A percentile compares a stretch with the other conserved stretches of the same genome.
phyloP scores from a whole-genome alignment of 2,329 filamentous ascomycete genomes.

The Botryotinia narcissicola region DNA sequence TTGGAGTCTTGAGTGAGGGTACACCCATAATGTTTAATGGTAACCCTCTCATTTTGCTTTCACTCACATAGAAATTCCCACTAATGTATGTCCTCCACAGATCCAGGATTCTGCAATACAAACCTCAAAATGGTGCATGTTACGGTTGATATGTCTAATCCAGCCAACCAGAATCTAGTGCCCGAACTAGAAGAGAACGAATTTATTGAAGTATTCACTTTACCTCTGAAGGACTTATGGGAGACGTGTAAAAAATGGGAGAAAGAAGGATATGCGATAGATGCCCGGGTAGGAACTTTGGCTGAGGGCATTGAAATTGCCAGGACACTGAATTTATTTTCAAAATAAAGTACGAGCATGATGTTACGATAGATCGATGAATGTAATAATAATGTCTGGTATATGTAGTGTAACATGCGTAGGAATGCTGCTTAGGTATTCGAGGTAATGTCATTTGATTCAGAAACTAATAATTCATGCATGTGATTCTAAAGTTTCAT shows the following conservation, averaged over 20 bases:
- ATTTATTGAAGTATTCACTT: slow-evolving; percentile 52
- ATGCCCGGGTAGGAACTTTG: slow-evolving; percentile 42
- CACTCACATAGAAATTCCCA: background rate
- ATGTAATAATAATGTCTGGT: background rate
- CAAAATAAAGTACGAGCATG: background rate
- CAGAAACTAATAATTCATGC: background rate
- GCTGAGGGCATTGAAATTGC: slow-evolving; percentile 43
- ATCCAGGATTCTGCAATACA: slow-evolving; percentile 65
- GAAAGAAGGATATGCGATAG: slow-evolving; percentile 41
- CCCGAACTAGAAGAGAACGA: slow-evolving; percentile 51
- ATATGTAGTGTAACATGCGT: background rate
- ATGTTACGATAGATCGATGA: background rate
- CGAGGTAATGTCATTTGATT: slow-evolving; percentile 1
- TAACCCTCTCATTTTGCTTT: slow-evolving; percentile 26
- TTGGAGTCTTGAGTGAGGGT: slow-evolving; percentile 54
- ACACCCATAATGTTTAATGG: slow-evolving; percentile 66
- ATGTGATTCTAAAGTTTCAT: slow-evolving; percentile 5
- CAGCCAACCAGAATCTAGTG: slow-evolving; percentile 46
- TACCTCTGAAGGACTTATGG: slow-evolving; percentile 47
- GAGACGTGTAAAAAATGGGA: slow-evolving; percentile 47
- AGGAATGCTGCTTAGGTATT: background rate
- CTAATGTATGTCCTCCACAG: slow-evolving; percentile 32
- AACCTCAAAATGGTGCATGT: slow-evolving; percentile 57
- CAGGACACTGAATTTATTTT: slow-evolving; percentile 38
- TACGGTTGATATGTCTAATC: slow-evolving; percentile 46